phyloP scores from a whole-genome alignment of 148 eudicot genomes.

The Bassia scoparia region DNA sequence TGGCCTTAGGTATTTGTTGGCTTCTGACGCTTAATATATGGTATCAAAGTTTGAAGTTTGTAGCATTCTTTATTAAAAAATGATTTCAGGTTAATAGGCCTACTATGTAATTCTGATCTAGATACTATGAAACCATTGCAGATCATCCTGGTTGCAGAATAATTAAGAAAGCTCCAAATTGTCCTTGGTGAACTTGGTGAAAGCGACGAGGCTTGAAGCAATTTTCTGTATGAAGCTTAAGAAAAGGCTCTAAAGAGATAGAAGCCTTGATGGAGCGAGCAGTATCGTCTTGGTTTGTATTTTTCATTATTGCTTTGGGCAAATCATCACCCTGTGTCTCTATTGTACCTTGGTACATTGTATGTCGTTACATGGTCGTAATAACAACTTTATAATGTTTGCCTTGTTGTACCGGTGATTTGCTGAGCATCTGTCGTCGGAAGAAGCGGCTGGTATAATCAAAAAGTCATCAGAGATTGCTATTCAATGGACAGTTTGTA shows the following conservation, averaged over 20 bases:
- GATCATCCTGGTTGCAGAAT: conserved; percentile 79
- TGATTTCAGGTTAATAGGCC: too few species aligned
- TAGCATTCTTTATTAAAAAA: too few species aligned
- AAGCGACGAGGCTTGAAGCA: conserved; percentile 85
- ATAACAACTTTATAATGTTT: conserved; percentile 12
- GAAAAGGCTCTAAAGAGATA: conserved; percentile 54
- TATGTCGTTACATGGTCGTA: background rate
- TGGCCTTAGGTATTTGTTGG: conserved; percentile 41
- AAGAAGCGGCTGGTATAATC: conserved; percentile 75
- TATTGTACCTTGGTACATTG: background rate
- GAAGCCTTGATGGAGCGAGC: too few species aligned
- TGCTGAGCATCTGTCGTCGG: conserved; percentile 79
- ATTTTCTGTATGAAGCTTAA: conserved; percentile 89
- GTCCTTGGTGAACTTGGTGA: conserved; percentile 86
- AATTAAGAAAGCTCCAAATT: conserved; percentile 76
- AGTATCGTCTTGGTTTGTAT: conserved; percentile 5
- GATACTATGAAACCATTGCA: conserved; percentile 21
- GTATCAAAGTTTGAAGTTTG: too few species aligned
- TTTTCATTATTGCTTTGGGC: background rate
- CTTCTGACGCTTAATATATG: too few species aligned
- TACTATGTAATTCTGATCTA: background rate
- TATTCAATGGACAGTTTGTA: conserved; percentile 57
- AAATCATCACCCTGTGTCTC: background rate
- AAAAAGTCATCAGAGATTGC: conserved; percentile 76
- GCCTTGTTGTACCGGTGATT: conserved; percentile 72